Base-by-base conservation (phyloP, 139 green algal genomes). In the Haematococcus sp. region DNA sequence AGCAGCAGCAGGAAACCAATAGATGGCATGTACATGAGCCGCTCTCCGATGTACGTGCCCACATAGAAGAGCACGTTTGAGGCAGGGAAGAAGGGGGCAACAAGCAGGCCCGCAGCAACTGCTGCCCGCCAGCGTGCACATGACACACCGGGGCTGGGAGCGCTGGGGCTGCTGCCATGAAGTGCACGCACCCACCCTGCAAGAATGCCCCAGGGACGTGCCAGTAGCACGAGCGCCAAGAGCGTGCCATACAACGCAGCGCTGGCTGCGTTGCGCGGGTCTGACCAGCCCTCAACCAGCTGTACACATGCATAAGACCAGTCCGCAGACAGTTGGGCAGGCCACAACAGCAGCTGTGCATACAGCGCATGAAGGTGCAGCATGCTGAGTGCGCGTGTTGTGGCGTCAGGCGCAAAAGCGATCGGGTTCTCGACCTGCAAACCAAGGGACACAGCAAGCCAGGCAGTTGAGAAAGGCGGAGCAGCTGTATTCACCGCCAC, bases 341-440 rank as follows among this genome's bases (percentile, higher is more conserved):
- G 91, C 35, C 59, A 60, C 25, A 94, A 44, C 75, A 96, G 82
- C 43, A 93, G 79, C 20, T 56, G 46, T 22, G 72, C 75, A 77
- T 96, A 96, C 17, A 63, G 76, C 1, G 83, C 80, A 68, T 96
- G 91, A 32, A 94, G 81, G 76, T 91, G 77, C 25, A 65, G 76
- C 0, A 79, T 89, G 56, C 74, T 83, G 17, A 93, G 74, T 22
- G 74, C 25, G 2, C 84, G 73, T 5, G 75, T 80, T 1, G 75
- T 34, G 19, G 40, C 20, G 16, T 54, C 73, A 11, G 34, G 0
- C 0, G 78, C 64, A 73, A 95, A 96, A n/a, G 91, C 68, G 19
- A 94, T 89, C 11, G 91, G 91, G 75, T 95, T 95, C 77, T 95
- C 91, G 30, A 94, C 89, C 87, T 92, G 83, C 59, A n/a, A n/a